These are phyloP conservation scores for Cystobasidiaceae sp. DNA, from an alignment of 1,284 basidiomycete genomes.

Conservation along the genomic window DNA sequence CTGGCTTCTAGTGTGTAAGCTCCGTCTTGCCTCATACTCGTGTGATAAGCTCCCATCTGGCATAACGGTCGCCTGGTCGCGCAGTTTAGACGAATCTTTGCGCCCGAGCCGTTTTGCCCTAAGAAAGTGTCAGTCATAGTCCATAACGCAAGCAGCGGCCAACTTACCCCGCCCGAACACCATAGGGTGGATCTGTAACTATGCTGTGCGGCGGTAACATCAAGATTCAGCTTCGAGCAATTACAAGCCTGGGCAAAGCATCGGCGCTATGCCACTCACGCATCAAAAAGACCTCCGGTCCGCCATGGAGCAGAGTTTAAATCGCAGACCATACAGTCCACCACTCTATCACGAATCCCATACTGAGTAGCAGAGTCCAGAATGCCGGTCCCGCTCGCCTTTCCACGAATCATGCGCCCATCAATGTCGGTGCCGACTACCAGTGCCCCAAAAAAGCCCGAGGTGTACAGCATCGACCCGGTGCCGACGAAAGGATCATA, in stretches of 20 bases:
- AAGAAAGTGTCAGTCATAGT: not conserved
- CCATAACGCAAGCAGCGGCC: not conserved
- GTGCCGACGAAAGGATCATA: slow-evolving; percentile 97
- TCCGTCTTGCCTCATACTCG: slow-evolving; percentile 18
- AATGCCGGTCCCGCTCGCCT: slow-evolving; percentile 54
- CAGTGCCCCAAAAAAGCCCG: slow-evolving; percentile 77
- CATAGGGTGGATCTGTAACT: slow-evolving; percentile 57
- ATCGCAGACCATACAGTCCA: slow-evolving; percentile 86
- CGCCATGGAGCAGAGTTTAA: slow-evolving; percentile 84
- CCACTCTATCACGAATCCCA: slow-evolving; percentile 64
- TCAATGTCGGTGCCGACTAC: slow-evolving; percentile 95
- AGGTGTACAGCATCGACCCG: slow-evolving; percentile 82
- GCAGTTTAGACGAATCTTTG: slow-evolving; percentile 44
- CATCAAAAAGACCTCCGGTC: slow-evolving; percentile 81
- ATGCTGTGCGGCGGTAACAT: slow-evolving; percentile 20
- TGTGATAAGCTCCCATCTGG: slow-evolving; percentile 43
- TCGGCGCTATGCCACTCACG: slow-evolving; percentile 43
- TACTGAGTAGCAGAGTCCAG: slow-evolving; percentile 79
- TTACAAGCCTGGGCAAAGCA: not conserved
- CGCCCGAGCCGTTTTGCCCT: slow-evolving; percentile 82
- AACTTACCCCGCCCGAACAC: slow-evolving; percentile 73
- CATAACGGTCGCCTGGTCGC: slow-evolving; percentile 43
- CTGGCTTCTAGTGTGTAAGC: no score
- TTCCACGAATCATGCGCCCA: slow-evolving; percentile 53
- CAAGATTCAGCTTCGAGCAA: not conserved